A percentile compares a stretch with the other conserved stretches of the same genome.
Evolutionary conservation across 352 stramenopile species (phyloP).

Genomic region (Phytophthora pini): DNA sequence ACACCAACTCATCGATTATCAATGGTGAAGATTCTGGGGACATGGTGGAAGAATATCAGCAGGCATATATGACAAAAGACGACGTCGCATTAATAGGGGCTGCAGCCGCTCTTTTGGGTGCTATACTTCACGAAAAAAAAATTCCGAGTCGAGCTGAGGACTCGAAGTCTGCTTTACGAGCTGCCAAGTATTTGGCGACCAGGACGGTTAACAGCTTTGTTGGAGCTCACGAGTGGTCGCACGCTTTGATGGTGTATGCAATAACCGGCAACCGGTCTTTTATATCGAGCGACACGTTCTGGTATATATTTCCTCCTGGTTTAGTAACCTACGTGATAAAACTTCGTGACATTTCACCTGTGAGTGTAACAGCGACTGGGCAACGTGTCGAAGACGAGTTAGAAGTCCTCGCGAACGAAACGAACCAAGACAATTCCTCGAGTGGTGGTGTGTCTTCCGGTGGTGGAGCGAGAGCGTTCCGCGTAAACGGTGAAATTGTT

Average conservation of each 20-base stretch:
- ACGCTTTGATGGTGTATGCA: constrained; percentile 14
- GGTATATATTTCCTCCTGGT: constrained; percentile 10
- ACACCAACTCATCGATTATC: constrained; percentile 4
- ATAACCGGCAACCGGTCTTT: constrained; percentile 4
- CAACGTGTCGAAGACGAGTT: constrained; percentile 3
- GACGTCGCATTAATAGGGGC: constrained; percentile 1
- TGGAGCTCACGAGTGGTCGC: constrained; percentile 9
- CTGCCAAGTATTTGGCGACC: constrained; percentile 8
- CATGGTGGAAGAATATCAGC: constrained; percentile 12
- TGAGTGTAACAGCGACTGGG: no score
- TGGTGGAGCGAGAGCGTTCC: constrained; percentile 3
- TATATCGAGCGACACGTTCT: constrained; percentile 14
- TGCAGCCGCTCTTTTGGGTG: background rate
- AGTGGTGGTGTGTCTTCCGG: background rate
- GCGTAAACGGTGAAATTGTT: background rate
- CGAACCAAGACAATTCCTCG: background rate
- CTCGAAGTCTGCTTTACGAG: background rate
- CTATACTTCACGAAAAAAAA: background rate
- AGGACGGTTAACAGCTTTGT: constrained; percentile 13
- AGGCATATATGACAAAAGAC: constrained; percentile 12
- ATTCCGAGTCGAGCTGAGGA: constrained; percentile 1
- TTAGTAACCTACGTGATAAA: constrained; percentile 2
- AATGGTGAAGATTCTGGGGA: constrained; percentile 13
- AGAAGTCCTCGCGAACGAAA: background rate
- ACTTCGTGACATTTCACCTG: no score